A percentile compares a stretch with the other conserved stretches of the same genome.
These are phyloP conservation scores for Boeremia exigua DNA, from an alignment of 2,329 filamentous ascomycete genomes.

Conservation along the genomic window DNA sequence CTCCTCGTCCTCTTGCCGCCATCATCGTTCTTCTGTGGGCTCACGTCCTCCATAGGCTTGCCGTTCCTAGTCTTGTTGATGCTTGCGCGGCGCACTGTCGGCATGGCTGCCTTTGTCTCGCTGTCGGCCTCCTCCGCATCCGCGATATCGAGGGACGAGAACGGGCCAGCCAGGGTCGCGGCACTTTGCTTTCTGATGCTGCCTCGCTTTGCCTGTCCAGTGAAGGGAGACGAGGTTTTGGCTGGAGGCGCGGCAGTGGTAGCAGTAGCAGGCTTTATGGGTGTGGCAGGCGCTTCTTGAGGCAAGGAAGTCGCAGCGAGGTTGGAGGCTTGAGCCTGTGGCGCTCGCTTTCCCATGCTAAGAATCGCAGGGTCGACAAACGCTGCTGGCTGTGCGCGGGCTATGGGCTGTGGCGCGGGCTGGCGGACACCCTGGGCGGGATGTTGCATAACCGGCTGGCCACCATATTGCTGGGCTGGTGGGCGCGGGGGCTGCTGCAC, in stretches of 20 bases:
- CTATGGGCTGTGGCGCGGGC: constrained; percentile 30
- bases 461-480: constrained; percentile 16
- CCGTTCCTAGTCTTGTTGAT: constrained; percentile 50
- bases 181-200: constrained; percentile 45
- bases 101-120: constrained; percentile 37
- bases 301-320: constrained; percentile 32
- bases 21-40: constrained; percentile 41
- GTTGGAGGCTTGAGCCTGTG: constrained; percentile 1
- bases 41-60: constrained; percentile 48
- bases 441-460: constrained; percentile 20
- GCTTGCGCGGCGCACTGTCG: constrained; percentile 42
- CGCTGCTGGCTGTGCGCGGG: constrained; percentile 43
- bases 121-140: constrained; percentile 48
- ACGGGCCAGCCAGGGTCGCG: constrained; percentile 49
- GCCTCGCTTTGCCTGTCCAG: constrained; percentile 38
- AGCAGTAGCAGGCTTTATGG: constrained; percentile 49
- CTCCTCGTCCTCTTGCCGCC: constrained; percentile 54
- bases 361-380: constrained; percentile 87
- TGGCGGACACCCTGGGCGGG: constrained; percentile 15
- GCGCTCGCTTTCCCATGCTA: constrained; percentile 61
- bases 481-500: constrained; percentile 14
- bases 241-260: constrained; percentile 45
- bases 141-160: constrained; percentile 49
- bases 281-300: constrained; percentile 51
- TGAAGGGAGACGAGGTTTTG: constrained; percentile 47